Conservation (phyloP, 2,329 filamentous ascomycete genomes). For the Dactylella cylindrospora region DNA sequence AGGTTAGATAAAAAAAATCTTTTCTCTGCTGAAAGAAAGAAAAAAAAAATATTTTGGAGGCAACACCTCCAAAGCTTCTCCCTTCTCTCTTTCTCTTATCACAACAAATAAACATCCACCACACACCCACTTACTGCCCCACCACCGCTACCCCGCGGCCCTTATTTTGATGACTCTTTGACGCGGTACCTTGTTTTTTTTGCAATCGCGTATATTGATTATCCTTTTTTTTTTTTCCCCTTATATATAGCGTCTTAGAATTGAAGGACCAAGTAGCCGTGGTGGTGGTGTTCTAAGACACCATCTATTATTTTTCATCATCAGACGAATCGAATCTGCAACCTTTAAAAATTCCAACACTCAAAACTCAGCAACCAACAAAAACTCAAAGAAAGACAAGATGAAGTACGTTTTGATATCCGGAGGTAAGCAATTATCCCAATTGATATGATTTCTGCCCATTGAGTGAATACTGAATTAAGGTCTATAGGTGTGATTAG, state of each 20-base stretch:
- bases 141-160: not conserved
- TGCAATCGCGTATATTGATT: no score
- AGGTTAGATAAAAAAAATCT: constrained; percentile 11
- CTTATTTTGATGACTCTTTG: constrained; percentile 16
- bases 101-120: constrained; percentile 5
- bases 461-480: constrained; percentile 45
- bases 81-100: not conserved
- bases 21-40: constrained; percentile 15
- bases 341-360: constrained; percentile 23
- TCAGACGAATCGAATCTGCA: not conserved
- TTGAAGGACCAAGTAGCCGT: no score
- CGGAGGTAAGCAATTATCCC: constrained; percentile 62
- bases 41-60: not conserved
- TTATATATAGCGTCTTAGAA: no score
- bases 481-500: constrained; percentile 58
- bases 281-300: no score
- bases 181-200: constrained; percentile 10
- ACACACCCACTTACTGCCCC: not conserved
- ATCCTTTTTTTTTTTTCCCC: no score
- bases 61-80: not conserved
- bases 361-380: not conserved
- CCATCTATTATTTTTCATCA: no score
- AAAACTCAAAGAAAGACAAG: constrained; percentile 45
- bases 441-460: constrained; percentile 46
- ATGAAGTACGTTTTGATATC: constrained; percentile 84